A percentile compares a stretch with the other conserved stretches of the same genome.
Evolutionary conservation across 495 filamentous ascomycete species (phyloP).

Genomic region (Tuber magnatum): DNA sequence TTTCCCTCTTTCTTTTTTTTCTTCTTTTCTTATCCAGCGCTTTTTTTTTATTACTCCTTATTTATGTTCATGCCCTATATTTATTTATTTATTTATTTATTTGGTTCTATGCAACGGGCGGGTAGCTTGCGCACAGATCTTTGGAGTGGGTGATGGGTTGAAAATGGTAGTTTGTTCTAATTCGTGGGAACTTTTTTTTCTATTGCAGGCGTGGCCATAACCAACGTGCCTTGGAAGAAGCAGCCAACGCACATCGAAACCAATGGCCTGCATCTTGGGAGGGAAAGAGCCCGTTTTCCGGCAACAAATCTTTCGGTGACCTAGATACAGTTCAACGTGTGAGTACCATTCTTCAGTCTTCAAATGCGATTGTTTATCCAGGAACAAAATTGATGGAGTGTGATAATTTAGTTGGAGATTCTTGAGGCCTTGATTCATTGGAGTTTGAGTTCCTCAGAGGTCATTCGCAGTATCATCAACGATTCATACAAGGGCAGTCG

Average conservation of each 20-base stretch:
- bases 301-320: conserved; percentile 66
- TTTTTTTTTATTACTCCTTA: neutral
- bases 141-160: neutral
- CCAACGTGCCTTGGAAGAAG: conserved; percentile 86
- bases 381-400: neutral
- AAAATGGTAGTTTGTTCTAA: conserved; percentile 15
- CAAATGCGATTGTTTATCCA: neutral
- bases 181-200: neutral
- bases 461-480: conserved; percentile 68
- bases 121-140: conserved; percentile 7
- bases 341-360: conserved; percentile 43
- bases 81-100: conserved; percentile 6
- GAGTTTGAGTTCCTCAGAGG: conserved; percentile 84
- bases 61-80: conserved; percentile 1
- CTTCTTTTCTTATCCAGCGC: conserved; percentile 1
- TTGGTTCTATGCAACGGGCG: neutral
- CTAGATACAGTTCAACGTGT: conserved; percentile 77
- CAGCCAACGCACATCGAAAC: conserved; percentile 70
- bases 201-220: conserved; percentile 60
- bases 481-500: conserved; percentile 83
- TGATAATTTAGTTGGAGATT: conserved; percentile 57
- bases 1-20: conserved; percentile 39
- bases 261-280: conserved; percentile 91
- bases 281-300: conserved; percentile 72
- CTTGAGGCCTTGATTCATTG: conserved; percentile 77